These are phyloP conservation scores for Xerocomellus chrysenteron DNA, from an alignment of 768 basidiomycete species.

Conservation along the genomic window DNA sequence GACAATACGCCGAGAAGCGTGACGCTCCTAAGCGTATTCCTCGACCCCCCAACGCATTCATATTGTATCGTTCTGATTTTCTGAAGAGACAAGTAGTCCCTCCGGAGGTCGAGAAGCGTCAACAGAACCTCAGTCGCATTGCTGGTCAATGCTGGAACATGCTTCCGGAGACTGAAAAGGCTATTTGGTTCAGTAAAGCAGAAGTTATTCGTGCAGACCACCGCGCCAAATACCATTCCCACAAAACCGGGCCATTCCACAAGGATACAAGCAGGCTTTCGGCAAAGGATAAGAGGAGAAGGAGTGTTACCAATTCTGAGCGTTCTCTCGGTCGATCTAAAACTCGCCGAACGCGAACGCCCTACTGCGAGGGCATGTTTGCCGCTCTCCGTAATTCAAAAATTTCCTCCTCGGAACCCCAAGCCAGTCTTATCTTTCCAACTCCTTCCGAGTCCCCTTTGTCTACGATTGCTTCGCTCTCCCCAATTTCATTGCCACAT, in stretches of 20 bases:
- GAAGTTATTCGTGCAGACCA: slow-evolving; percentile 28
- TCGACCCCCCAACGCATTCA: slow-evolving; percentile 57
- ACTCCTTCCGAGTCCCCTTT: neutral
- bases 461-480: slow-evolving; percentile 9
- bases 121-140: slow-evolving; percentile 54
- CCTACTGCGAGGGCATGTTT: slow-evolving; percentile 17
- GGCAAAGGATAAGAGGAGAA: slow-evolving; percentile 33
- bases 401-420: slow-evolving; percentile 1
- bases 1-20: neutral
- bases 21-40: slow-evolving; percentile 36
- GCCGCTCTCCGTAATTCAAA: slow-evolving; percentile 5
- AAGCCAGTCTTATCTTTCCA: neutral
- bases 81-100: slow-evolving; percentile 44
- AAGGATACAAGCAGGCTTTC: slow-evolving; percentile 15
- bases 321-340: slow-evolving; percentile 36
- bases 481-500: slow-evolving; percentile 15
- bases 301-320: slow-evolving; percentile 32
- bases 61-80: slow-evolving; percentile 54
- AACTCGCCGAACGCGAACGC: slow-evolving; percentile 26
- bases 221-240: slow-evolving; percentile 26
- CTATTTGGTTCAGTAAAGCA: slow-evolving; percentile 36
- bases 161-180: slow-evolving; percentile 36
- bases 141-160: slow-evolving; percentile 54
- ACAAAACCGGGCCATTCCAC: slow-evolving; percentile 30
- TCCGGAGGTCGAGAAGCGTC: slow-evolving; percentile 45